Percentiles rank a stretch among this genome's conserved stretches.
phyloP scores from a whole-genome alignment of 2,329 filamentous ascomycete species.

The Alternaria atra region DNA sequence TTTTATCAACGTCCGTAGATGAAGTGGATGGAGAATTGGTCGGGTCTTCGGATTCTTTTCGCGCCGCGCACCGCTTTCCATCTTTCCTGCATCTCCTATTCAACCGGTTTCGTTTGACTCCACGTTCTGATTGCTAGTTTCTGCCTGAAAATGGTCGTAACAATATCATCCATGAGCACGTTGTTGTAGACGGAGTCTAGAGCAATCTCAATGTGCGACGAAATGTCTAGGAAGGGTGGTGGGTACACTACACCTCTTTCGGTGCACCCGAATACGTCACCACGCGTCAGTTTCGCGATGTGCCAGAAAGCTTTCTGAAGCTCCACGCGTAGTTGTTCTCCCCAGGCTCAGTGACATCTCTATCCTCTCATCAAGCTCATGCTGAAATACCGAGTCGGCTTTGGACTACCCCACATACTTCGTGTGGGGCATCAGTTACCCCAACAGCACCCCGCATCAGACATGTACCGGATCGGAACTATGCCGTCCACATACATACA shows the following conservation, averaged over 20 bases:
- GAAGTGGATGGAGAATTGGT: not conserved
- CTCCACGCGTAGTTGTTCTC: not conserved
- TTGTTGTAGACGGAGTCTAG: not conserved
- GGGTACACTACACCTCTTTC: not conserved
- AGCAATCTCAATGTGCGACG: not conserved
- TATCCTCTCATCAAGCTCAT: not conserved
- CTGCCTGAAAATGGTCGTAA: not conserved
- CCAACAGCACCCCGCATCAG: slow-evolving; percentile 8
- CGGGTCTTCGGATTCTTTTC: not conserved
- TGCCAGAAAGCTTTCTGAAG: not conserved
- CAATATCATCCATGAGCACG: not conserved
- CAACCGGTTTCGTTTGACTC: not conserved
- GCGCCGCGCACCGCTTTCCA: not conserved
- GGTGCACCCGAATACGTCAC: not conserved
- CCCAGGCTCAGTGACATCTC: too few relatives aligned
- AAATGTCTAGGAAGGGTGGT: not conserved
- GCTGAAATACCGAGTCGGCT: not conserved
- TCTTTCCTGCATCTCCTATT: not conserved
- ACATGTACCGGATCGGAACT: not conserved
- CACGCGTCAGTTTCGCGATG: not conserved
- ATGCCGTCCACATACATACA: not conserved
- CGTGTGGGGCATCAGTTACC: slow-evolving; percentile 14
- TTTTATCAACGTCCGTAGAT: not conserved
- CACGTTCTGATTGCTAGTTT: not conserved
- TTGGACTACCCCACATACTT: slow-evolving; percentile 6